Evolutionary conservation across 2,329 filamentous ascomycete genomes (phyloP), one percentile per base, ranked within the genome.

Genomic region (Biscogniauxia mediterranea): DNA sequence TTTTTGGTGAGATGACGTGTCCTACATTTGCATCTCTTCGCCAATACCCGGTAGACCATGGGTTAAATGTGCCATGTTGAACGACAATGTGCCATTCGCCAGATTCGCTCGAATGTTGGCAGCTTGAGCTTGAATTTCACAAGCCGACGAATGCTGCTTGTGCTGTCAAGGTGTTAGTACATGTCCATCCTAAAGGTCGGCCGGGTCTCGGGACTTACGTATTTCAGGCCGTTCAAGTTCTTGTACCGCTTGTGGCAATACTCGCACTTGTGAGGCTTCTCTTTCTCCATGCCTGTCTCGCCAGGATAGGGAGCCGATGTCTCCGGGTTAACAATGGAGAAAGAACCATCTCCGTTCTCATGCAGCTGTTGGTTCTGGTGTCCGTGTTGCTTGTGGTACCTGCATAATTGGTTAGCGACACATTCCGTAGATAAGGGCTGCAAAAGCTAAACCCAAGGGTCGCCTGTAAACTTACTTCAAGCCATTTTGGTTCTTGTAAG

Each of bases 401-500:
- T 88, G 64, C 61, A 64, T 64, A 61, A 59, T 56, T 55, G 58
- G 70, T 76, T 69, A 77, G 72, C 70, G 59, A 65, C 46, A 55
- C 57, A 56, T 56, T 38, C 20, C 28, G 13, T 63, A 63, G 62
- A 64, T 59, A 64, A 61, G 64, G 60, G 46, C 52, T 53, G 49
- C n/a, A 53, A 7, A 28, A 21, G 17, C 55, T 15, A 60, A 59
- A 62, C 28, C 58, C 42, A 60, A 67, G 66, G 23, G 54, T 46
- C 52, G 55, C 23, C 49, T 65, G 54, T 59, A 58, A 63, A 79
- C 81, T 69, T 92, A 99, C 85, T 98, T 99, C 60, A 99, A 83
- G 55, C 95, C 95, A 69, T 99, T 99, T 75, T 98, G 95, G 76
- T 99, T 99, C 83, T 99, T 99, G 81, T 99, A 99, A 0, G 95